A percentile compares a stretch with the other conserved stretches of the same genome.
phyloP scores from a whole-genome alignment of 129 eudicot genomes.

The Arctium minus region DNA sequence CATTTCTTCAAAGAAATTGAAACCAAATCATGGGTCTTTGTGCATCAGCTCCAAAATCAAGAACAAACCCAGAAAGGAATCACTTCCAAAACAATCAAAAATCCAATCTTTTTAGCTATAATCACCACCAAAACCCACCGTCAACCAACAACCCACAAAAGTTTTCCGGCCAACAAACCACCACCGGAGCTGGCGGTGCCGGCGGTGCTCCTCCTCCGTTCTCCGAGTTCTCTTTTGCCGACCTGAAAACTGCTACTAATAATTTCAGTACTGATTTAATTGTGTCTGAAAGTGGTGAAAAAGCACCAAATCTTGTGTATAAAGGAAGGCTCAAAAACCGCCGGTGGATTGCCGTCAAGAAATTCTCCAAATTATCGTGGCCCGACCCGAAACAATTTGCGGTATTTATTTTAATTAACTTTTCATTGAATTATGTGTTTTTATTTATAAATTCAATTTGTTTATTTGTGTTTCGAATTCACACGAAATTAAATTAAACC shows the following conservation, averaged over 20 bases:
- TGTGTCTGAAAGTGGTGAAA: conserved; percentile 65
- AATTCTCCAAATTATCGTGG: conserved; percentile 61
- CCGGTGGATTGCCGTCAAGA: conserved; percentile 75
- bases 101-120: conserved; percentile 16
- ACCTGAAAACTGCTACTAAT: conserved; percentile 59
- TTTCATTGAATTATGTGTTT: background rate
- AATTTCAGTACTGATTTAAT: conserved; percentile 51
- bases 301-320: conserved; percentile 66
- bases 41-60: conserved; percentile 46
- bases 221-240: conserved; percentile 45
- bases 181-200: conserved; percentile 22
- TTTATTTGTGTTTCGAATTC: background rate
- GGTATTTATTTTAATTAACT: conserved; percentile 22
- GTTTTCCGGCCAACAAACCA: conserved; percentile 27
- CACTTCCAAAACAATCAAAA: conserved; percentile 21
- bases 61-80: conserved; percentile 47
- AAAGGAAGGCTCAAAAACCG: conserved; percentile 57
- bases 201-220: conserved; percentile 33
- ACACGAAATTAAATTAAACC: background rate
- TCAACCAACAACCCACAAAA: conserved; percentile 24
- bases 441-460: background rate
- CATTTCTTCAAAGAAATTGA: background rate
- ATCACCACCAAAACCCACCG: conserved; percentile 19
- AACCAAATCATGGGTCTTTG: conserved; percentile 58
- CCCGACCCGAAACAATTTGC: conserved; percentile 81